Evolutionary conservation across 129 eudicot genomes (phyloP), one percentile per base, ranked within the genome.

Genomic region (Heracleum sosnowskyi): DNA sequence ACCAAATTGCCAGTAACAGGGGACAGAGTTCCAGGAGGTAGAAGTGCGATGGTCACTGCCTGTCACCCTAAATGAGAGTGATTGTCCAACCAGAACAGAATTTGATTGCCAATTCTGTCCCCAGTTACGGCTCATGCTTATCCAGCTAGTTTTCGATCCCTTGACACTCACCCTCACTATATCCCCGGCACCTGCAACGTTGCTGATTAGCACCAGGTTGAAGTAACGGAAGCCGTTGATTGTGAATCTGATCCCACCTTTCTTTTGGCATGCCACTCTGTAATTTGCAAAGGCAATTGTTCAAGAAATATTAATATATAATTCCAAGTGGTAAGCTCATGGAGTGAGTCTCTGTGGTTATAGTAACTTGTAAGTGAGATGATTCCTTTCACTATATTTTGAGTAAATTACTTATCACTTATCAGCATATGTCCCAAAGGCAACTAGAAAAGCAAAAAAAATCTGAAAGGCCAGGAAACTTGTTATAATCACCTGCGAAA

Each of bases 1-100:
- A 44, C 89, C 86, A 37, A 82, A 82, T 66, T 82, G 86, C 89
- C 86, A 86, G 62, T 80, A 66, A 11, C 76, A 16, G 42, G 89
- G 89, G 18, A 77, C 86, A 2, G 80, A 51, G 80, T 79, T 82
- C 84, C 76, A 73, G 1, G 88, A 82, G 31, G 86, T 83, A 2
- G 86, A 82, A 51, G 80, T 76, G 33, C 88, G 79, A 26, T 86
- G 84, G 9, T 82, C 86, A 73, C 88, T 79, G 42, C 77, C 62
- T 44, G 34, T 75, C 41, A 85, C n/a, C n/a, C n/a, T n/a, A n/a
- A n/a, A n/a, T n/a, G n/a, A n/a, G n/a, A 10, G 39, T 17, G 60
- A 78, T 2, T 62, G 62, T 7, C 76, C 53, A 40, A 73, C 53
- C 34, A 73, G 44, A 42, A 73, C 76, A 11, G 53, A 33, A 34